Evolutionary conservation across 1,284 basidiomycete genomes (phyloP).

Genomic region (Sparassis latifolia): DNA sequence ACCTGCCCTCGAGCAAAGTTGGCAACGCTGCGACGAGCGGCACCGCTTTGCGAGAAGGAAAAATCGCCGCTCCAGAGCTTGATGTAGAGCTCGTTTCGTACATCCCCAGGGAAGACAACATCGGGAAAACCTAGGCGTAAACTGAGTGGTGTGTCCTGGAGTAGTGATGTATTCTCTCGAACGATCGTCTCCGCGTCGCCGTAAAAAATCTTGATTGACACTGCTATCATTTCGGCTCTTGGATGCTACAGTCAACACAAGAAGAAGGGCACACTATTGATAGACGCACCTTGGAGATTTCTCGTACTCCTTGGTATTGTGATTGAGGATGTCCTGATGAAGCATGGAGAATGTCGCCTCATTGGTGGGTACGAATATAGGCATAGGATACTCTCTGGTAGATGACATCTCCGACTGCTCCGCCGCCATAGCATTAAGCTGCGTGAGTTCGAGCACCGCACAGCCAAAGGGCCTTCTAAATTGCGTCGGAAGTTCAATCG

Average conservation of each 20-base stretch:
- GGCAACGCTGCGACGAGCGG: conserved; percentile 54
- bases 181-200: conserved; percentile 75
- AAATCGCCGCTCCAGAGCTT: conserved; percentile 92
- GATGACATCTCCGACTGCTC: conserved; percentile 58
- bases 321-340: conserved; percentile 90
- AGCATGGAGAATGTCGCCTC: conserved; percentile 89
- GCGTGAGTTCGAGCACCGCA: conserved; percentile 83
- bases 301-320: conserved; percentile 76
- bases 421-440: conserved; percentile 60
- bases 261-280: background rate
- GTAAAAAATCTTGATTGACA: conserved; percentile 88
- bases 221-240: conserved; percentile 80
- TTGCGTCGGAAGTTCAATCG: conserved; percentile 26
- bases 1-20: conserved; percentile 54
- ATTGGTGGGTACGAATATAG: conserved; percentile 80
- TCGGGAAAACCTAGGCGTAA: conserved; percentile 94
- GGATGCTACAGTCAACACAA: conserved; percentile 3
- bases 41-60: conserved; percentile 40
- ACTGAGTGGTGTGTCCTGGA: conserved; percentile 79
- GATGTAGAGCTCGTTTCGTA: conserved; percentile 93
- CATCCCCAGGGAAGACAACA: conserved; percentile 89
- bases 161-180: conserved; percentile 81
- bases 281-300: conserved; percentile 70
- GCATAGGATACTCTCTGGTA: conserved; percentile 78
- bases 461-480: conserved; percentile 91